A percentile compares a stretch with the other conserved stretches of the same genome.
These are phyloP conservation scores for Alternaria postmessia DNA, from an alignment of 2,329 filamentous ascomycete species.

Conservation along the genomic window DNA sequence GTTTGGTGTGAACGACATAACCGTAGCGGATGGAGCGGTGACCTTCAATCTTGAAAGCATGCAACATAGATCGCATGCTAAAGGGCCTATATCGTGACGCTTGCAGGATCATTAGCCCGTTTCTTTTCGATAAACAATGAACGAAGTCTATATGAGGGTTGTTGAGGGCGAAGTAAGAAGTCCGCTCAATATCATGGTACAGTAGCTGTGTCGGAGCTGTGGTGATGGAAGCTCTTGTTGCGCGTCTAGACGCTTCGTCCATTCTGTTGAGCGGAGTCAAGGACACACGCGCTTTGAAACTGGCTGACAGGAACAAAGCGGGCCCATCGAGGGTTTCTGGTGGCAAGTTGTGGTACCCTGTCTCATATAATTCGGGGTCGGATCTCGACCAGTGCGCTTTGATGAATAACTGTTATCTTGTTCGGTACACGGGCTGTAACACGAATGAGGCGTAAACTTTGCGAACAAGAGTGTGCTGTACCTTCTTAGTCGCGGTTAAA, in stretches of 20 bases:
- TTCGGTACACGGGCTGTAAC: not conserved
- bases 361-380: not conserved
- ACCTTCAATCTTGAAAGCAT: not conserved
- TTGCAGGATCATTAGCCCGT: not conserved
- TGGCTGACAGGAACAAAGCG: not conserved
- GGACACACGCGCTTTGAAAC: not conserved
- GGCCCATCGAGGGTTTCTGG: not conserved
- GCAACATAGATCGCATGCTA: not conserved
- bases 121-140: not conserved
- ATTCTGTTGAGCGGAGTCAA: not conserved
- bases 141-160: not conserved
- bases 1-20: not conserved
- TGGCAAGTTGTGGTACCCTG: not conserved
- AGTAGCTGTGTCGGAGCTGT: not conserved
- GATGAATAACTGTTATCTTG: not conserved
- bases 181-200: not conserved
- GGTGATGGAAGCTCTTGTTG: not conserved
- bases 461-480: not conserved
- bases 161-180: not conserved
- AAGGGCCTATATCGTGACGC: not conserved
- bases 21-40: not conserved
- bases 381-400: not conserved
- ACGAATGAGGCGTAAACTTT: not conserved
- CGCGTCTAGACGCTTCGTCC: not conserved
- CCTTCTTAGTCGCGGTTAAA: not conserved